Base-by-base conservation (phyloP, 2,329 filamentous ascomycete genomes). In the Arthrinium puccinioides region DNA sequence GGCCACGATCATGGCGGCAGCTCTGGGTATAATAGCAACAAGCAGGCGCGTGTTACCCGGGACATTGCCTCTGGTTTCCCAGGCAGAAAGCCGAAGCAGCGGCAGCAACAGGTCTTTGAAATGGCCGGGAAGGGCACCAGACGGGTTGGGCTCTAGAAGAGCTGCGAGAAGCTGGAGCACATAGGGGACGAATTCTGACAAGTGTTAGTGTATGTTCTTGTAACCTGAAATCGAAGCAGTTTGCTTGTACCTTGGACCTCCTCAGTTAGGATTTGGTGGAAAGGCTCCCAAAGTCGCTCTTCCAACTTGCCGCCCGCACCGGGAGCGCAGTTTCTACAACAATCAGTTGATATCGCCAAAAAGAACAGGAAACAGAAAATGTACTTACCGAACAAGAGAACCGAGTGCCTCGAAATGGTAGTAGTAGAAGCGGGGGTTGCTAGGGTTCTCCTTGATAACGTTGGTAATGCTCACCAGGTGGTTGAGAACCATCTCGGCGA, bases 371-470 rank as follows among this genome's bases (percentile, higher is more conserved):
- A n/a, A n/a, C n/a, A n/a, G n/a, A n/a, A n/a, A n/a, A n/a, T 42
- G 42, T 34, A 50, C 62, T 48, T 59, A 78, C 56, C 82, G 79
- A 39, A 97, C 85, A 32, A 98, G 72, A 13, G 92, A 90, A 23
- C 92, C 92, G 31, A 98, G 68, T 4, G 87, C 86, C 66, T 98
- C 92, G 45, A 98, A 98, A 58, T 95, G 87, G 61, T 90, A 98
- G 68, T 98, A 98, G 65, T 96, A 96, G 66, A 98, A 98, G 10
- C 87, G 79, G 3, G 92, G 92, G 62, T 98, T 98, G 66, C 89
- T 96, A 1, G 92, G 92, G 61, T 98, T 98, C 50, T 84, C 77
- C 55, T 88, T 84, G 61, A 97, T 97, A 48, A 94, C 82, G 52
- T 84, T 84, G 33, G 89, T 95, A 51, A 98, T 96, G 43, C 76